Percentiles rank a stretch among this genome's conserved stretches.
Conservation (phyloP, 176 grass and related monocot genomes). For the Triticum aestivum region DNA sequence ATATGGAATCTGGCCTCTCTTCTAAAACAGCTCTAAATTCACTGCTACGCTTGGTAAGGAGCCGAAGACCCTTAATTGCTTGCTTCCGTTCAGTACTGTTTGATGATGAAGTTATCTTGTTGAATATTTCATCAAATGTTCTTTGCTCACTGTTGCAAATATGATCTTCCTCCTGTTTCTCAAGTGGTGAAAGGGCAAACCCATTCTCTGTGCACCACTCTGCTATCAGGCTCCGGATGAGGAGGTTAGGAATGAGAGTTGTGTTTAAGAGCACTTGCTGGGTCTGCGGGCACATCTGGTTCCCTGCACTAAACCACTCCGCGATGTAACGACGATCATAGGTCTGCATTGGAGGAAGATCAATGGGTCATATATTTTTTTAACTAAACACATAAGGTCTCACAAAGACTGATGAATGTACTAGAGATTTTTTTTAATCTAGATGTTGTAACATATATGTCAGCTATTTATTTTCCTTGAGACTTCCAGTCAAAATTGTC, state of each 20-base stretch:
- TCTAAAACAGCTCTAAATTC: slow-evolving; percentile 71
- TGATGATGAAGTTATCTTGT: slow-evolving; percentile 55
- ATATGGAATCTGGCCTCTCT: slow-evolving; percentile 58
- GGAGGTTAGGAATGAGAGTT: slow-evolving; percentile 57
- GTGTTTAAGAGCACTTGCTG: slow-evolving; percentile 62
- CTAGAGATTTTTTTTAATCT: neutral
- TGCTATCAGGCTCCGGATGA: slow-evolving; percentile 61
- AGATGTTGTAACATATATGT: neutral
- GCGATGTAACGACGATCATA: slow-evolving; percentile 69
- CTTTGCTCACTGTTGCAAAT: slow-evolving; percentile 47
- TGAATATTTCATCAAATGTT: slow-evolving; percentile 52
- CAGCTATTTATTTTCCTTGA: neutral
- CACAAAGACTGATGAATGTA: neutral
- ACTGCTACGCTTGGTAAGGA: slow-evolving; percentile 68
- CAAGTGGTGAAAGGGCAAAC: slow-evolving; percentile 36
- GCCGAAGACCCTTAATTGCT: slow-evolving; percentile 58
- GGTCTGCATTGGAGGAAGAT: slow-evolving; percentile 56
- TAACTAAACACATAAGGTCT: neutral
- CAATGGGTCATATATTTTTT: neutral
- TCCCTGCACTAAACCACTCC: slow-evolving; percentile 68
- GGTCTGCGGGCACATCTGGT: slow-evolving; percentile 60
- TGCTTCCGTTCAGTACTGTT: slow-evolving; percentile 48
- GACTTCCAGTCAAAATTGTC: neutral
- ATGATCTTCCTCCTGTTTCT: slow-evolving; percentile 38
- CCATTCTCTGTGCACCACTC: slow-evolving; percentile 67